Evolutionary conservation across 139 green algal species (phyloP), one percentile per base, ranked within the genome.

Genomic region (Zygnema cylindricum): DNA sequence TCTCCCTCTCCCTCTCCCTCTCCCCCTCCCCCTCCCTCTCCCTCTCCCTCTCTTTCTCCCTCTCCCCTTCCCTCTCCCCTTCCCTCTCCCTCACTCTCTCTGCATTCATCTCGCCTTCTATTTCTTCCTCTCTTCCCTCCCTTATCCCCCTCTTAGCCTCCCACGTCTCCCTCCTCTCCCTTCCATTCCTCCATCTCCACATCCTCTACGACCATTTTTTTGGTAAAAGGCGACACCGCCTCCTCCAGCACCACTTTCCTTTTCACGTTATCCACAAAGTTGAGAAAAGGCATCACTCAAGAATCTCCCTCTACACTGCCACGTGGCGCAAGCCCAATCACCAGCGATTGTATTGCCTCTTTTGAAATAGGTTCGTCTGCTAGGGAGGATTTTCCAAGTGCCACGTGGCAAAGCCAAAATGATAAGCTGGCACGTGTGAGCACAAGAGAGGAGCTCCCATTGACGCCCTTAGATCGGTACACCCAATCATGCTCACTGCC

Each of bases 261-360:
- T 16, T 84, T 11, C 35, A 85, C 77, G 16, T 54, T 54, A 16
- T 85, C 77, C 3, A 11, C 3, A 11, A 81, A 85, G 7, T 7
- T 76, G 16, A 85, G 7, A 54, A 85, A 85, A 11, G 77, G 77
- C 42, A 85, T 16, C 38, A 16, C n/a, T n/a, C n/a, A 79, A 3
- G 3, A 16, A 3, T 16, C 71, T n/a, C n/a, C n/a, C 11, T 43
- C 77, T 25, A 85, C 82, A 16, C 77, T n/a, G 35, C 7, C 41
- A 3, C 77, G 77, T 25, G 77, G 77, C 77, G 77, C 77, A 16
- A 85, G 77, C 3, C 57, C 77, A 11, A 85, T 55, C 77, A 85
- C 42, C 3, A 85, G 77, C 41, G 77, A 3, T 16, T 16, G 36
- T 11, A 85, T 11, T 57, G 7, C 36, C 7, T 11, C 16, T 16